Evolutionary conservation across 352 stramenopile species (phyloP).

Genomic region (Pythium phragmitis): DNA sequence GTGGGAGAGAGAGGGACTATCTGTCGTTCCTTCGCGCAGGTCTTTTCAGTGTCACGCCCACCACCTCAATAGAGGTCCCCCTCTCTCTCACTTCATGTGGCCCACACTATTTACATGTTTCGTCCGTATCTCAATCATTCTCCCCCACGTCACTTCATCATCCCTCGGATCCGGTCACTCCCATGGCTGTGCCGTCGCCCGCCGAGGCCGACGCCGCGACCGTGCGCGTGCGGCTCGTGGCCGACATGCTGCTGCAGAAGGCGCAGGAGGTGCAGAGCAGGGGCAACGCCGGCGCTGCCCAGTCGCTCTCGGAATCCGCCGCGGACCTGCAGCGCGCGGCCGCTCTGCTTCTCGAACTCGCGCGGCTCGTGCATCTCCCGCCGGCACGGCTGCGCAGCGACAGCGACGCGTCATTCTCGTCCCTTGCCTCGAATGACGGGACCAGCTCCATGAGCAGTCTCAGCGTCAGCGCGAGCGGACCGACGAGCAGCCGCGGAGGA

Average conservation of each 20-base stretch:
- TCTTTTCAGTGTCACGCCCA: not conserved
- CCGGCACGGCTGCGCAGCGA: constrained; percentile 24
- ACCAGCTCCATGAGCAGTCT: constrained; percentile 1
- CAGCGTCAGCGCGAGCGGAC: not conserved
- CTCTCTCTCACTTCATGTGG: not conserved
- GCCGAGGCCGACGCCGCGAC: constrained; percentile 54
- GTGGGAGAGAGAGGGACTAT: constrained; percentile 4
- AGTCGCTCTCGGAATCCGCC: constrained; percentile 48
- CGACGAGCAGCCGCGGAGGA: not conserved
- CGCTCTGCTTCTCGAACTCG: constrained; percentile 56
- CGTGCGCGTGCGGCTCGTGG: constrained; percentile 66
- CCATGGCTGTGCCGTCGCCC: constrained; percentile 20
- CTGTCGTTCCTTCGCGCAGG: not conserved
- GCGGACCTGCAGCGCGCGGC: constrained; percentile 52
- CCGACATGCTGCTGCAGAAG: constrained; percentile 72
- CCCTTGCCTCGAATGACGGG: constrained; percentile 3
- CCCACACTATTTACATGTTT: not conserved
- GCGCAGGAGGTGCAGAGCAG: constrained; percentile 61
- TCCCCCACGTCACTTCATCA: not conserved
- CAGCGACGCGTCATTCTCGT: constrained; percentile 18
- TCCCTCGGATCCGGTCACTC: not conserved
- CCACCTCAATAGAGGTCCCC: not conserved
- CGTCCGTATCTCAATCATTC: constrained; percentile 8
- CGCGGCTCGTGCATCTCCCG: constrained; percentile 37
- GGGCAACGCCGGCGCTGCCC: constrained; percentile 49